Evolutionary conservation across 2,329 filamentous ascomycete species (phyloP), one percentile per base, ranked within the genome.

Genomic region (Claviceps sp.): DNA sequence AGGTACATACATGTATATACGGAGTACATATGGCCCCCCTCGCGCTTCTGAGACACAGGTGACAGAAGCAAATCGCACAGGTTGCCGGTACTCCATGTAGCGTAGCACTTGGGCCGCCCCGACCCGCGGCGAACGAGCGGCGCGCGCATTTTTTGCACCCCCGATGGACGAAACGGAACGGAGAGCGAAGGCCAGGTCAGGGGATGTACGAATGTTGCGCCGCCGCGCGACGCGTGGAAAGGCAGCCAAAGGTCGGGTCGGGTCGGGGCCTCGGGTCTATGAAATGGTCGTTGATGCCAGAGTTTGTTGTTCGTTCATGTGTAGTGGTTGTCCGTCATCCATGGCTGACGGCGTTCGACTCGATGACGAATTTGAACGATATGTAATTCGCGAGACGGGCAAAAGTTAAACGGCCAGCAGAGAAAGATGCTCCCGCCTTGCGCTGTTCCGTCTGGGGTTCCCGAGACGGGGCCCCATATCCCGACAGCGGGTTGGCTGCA

Each of bases 401-500:
- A 30, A 30, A 30, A 30, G 26, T 30, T 30, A 30, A 30, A 30
- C 26, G 8, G 26, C 8, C 26, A 30, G 26, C 26, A 9, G 24
- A 24, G 24, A 24, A 24, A 24, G 24, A 24, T 24, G 24, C 24
- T 30, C 16, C 13, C 20, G 9, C 34, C 14, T 34, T 26, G 44
- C 18, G 48, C 20, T 50, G 37, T 50, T 34, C 52, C 51, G 48
- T 57, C 53, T 52, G 60, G 63, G 64, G 65, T 63, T 30, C 60
- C 59, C 62, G 63, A 55, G 52, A 55, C 58, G 56, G 58, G 58
- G 63, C 63, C 63, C 62, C 63, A 30, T 60, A 62, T 63, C 60
- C 64, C 64, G 64, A 60, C 57, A 59, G 61, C 60, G 57, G 56
- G 56, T 53, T 52, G 62, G 66, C 61, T 63, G 65, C 65, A 69